Evolutionary conservation across 305 asterid species (phyloP).

Genomic region (Andrographis paniculata): DNA sequence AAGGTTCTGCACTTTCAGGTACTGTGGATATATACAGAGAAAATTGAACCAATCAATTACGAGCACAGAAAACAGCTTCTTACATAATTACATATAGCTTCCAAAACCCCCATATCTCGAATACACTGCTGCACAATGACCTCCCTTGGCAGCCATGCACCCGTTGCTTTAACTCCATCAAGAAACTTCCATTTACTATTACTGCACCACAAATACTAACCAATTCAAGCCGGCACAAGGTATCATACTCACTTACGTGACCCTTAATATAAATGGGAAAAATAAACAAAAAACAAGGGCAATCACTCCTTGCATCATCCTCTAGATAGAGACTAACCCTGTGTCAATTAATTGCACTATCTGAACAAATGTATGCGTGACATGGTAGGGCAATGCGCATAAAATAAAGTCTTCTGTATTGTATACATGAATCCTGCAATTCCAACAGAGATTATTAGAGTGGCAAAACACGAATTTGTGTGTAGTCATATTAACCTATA

Average conservation of each 20-base stretch:
- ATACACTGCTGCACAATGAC: constrained; percentile 77
- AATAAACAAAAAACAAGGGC: constrained; percentile 1
- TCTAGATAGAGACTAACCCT: constrained; percentile 37
- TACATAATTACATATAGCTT: constrained; percentile 74
- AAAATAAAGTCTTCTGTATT: constrained; percentile 72
- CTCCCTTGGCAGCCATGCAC: constrained; percentile 80
- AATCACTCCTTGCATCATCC: too few species aligned
- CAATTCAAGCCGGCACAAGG: constrained; percentile 12
- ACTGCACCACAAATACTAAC: constrained; percentile 39
- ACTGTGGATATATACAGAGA: too few species aligned
- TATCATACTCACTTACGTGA: too few species aligned
- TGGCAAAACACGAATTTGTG: too few species aligned
- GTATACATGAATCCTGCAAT: constrained; percentile 62
- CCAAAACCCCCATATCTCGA: constrained; percentile 72
- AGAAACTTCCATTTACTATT: constrained; percentile 86
- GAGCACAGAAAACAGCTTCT: constrained; percentile 19
- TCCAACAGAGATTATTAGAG: constrained; percentile 5
- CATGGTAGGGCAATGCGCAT: constrained; percentile 89
- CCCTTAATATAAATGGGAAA: too few species aligned
- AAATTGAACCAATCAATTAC: constrained; percentile 8
- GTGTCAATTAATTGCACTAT: constrained; percentile 62
- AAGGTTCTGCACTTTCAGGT: constrained; percentile 23
- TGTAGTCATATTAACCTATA: too few species aligned
- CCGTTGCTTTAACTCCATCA: constrained; percentile 75
- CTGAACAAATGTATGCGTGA: constrained; percentile 71